These are phyloP conservation scores for Eragrostis curvula DNA, from an alignment of 176 grass and related monocot genomes.

Conservation along the genomic window DNA sequence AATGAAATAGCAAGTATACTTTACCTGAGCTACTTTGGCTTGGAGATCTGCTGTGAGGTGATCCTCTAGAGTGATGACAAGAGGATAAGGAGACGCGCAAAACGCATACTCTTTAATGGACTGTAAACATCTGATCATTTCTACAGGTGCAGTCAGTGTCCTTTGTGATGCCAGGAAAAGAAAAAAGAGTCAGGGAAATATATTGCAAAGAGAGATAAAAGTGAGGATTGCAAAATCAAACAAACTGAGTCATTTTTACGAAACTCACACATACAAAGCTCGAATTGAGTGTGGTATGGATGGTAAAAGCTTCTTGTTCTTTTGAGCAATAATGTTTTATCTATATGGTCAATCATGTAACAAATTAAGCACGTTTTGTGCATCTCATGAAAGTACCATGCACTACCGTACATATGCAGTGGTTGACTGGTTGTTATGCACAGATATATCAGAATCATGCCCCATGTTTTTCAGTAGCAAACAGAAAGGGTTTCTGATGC, in stretches of 20 bases:
- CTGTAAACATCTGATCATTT: slow-evolving; percentile 79
- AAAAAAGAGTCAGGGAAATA: slow-evolving; percentile 22
- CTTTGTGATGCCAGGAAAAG: slow-evolving; percentile 51
- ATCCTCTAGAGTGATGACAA: slow-evolving; percentile 96
- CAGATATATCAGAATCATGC: not conserved
- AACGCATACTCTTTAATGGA: slow-evolving; percentile 90
- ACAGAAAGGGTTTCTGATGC: not conserved
- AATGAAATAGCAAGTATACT: slow-evolving; percentile 28
- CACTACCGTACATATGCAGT: not conserved
- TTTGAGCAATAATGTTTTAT: too few species aligned
- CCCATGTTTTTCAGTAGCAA: not conserved
- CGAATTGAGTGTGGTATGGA: not conserved
- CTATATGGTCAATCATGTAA: too few species aligned
- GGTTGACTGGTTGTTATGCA: too few species aligned
- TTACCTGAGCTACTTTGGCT: slow-evolving; percentile 91
- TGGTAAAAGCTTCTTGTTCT: not conserved
- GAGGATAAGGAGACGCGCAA: slow-evolving; percentile 70
- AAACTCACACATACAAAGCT: not conserved
- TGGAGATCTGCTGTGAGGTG: slow-evolving; percentile 93
- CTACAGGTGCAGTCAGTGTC: slow-evolving; percentile 83
- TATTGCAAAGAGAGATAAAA: not conserved
- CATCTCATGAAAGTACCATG: not conserved
- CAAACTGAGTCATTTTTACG: not conserved
- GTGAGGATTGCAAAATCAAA: slow-evolving; percentile 15
- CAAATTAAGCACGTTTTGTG: not conserved